phyloP scores from a whole-genome alignment of 805 yeast species.

The Saccharomycopsis schoenii region DNA sequence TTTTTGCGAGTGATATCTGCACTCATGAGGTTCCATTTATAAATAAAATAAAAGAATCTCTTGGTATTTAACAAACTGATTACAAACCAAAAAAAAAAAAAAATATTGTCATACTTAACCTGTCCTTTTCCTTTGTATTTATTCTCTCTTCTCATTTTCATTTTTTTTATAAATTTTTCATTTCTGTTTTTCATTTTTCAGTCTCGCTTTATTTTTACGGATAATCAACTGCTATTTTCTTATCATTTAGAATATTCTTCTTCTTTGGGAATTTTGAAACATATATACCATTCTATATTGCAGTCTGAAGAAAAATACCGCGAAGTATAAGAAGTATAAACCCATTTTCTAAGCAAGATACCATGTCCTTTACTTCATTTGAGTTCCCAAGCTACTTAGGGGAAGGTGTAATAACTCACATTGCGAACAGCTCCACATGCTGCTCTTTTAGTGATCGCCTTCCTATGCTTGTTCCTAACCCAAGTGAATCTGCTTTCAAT shows the following conservation, averaged over 20 bases:
- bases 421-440: not conserved
- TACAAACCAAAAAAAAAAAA: not conserved
- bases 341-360: not conserved
- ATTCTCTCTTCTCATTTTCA: not conserved
- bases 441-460: not conserved
- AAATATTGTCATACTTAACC: not conserved
- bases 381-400: slow-evolving; percentile 1
- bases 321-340: too few relatives aligned
- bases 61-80: not conserved
- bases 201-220: too few relatives aligned
- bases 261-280: too few relatives aligned
- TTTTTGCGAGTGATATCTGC: not conserved
- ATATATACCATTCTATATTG: too few relatives aligned
- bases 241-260: too few relatives aligned
- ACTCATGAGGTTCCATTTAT: not conserved
- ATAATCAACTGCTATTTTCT: too few relatives aligned
- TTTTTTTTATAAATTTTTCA: not conserved
- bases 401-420: not conserved
- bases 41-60: not conserved
- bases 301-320: not conserved
- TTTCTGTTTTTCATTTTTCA: too few relatives aligned
- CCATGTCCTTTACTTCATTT: not conserved
- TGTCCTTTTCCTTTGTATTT: not conserved
- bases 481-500: slow-evolving; percentile 14
- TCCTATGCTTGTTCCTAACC: not conserved